Evolutionary conservation across 768 basidiomycete genomes (phyloP).

Genomic region (Auricularia sp.): DNA sequence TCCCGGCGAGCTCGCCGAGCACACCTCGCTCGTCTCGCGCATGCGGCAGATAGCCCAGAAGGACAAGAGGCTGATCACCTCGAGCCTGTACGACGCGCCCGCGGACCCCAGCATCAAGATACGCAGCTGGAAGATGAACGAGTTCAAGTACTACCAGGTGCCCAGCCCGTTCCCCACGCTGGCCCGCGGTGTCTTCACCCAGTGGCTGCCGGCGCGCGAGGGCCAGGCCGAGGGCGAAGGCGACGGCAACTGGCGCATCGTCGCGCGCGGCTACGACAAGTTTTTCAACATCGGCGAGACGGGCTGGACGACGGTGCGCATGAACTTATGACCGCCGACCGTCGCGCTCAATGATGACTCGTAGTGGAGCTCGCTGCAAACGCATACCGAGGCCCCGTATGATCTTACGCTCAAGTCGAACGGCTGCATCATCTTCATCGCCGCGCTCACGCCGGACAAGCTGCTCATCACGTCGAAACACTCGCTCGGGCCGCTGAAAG

Average conservation of each 20-base stretch:
- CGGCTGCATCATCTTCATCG: slow-evolving; percentile 94
- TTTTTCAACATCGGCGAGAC: slow-evolving; percentile 98
- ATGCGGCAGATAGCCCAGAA: slow-evolving; percentile 44
- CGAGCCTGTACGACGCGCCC: slow-evolving; percentile 45
- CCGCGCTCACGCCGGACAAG: slow-evolving; percentile 62
- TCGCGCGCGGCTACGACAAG: slow-evolving; percentile 92
- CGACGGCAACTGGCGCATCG: slow-evolving; percentile 42
- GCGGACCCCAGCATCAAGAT: slow-evolving; percentile 45
- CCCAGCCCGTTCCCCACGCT: slow-evolving; percentile 90
- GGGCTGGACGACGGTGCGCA: slow-evolving; percentile 80
- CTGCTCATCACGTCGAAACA: slow-evolving; percentile 90
- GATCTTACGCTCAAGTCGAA: slow-evolving; percentile 88
- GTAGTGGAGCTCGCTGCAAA: slow-evolving; percentile 70
- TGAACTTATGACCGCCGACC: neutral
- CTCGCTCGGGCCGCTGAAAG: slow-evolving; percentile 53
- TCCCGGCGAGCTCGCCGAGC: neutral
- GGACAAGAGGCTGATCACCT: slow-evolving; percentile 55
- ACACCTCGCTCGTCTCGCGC: slow-evolving; percentile 50
- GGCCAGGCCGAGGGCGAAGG: slow-evolving; percentile 20
- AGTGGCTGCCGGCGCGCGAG: slow-evolving; percentile 19
- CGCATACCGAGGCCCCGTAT: slow-evolving; percentile 67
- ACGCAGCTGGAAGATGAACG: slow-evolving; percentile 95
- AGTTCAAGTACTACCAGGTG: slow-evolving; percentile 84
- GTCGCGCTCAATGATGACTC: neutral
- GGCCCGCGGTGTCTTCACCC: slow-evolving; percentile 83